phyloP scores from a whole-genome alignment of 805 yeast species.

The Saccharomycopsis amapae region DNA sequence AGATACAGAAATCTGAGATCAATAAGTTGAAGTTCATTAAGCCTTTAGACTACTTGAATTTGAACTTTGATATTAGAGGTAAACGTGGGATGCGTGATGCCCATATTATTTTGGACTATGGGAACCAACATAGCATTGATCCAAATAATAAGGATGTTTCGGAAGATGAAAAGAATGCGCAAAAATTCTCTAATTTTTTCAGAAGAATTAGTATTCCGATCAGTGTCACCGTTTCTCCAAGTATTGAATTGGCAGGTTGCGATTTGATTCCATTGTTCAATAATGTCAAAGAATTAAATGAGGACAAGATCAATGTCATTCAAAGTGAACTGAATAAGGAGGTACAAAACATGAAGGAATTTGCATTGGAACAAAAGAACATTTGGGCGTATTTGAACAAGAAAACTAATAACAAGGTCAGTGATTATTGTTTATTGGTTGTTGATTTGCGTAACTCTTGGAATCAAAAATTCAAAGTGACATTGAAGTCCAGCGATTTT shows the following conservation, averaged over 20 bases:
- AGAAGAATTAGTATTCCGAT: constrained; percentile 64
- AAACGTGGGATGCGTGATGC: constrained; percentile 68
- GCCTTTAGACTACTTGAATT: constrained; percentile 36
- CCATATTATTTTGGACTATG: constrained; percentile 59
- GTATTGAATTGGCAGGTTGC: constrained; percentile 67
- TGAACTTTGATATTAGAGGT: constrained; percentile 57
- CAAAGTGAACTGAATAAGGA: constrained; percentile 24
- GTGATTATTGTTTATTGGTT: constrained; percentile 56
- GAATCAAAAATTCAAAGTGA: constrained; percentile 45
- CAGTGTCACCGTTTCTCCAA: constrained; percentile 60
- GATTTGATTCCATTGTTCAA: constrained; percentile 58
- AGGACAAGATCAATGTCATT: constrained; percentile 22
- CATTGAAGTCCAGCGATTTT: constrained; percentile 23
- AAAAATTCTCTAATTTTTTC: constrained; percentile 30
- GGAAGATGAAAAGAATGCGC: constrained; percentile 21
- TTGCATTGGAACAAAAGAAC: constrained; percentile 16
- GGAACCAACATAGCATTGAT: constrained; percentile 32
- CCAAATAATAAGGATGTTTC: constrained; percentile 25
- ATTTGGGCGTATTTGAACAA: constrained; percentile 25
- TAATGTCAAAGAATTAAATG: constrained; percentile 23
- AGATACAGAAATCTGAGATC: constrained; percentile 30
- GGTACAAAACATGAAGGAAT: constrained; percentile 13
- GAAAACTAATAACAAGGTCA: constrained; percentile 31
- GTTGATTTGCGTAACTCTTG: constrained; percentile 80
- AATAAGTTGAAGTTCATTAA: constrained; percentile 24